These are phyloP conservation scores for Mycena galopus DNA, from an alignment of 768 basidiomycete species.

Conservation along the genomic window DNA sequence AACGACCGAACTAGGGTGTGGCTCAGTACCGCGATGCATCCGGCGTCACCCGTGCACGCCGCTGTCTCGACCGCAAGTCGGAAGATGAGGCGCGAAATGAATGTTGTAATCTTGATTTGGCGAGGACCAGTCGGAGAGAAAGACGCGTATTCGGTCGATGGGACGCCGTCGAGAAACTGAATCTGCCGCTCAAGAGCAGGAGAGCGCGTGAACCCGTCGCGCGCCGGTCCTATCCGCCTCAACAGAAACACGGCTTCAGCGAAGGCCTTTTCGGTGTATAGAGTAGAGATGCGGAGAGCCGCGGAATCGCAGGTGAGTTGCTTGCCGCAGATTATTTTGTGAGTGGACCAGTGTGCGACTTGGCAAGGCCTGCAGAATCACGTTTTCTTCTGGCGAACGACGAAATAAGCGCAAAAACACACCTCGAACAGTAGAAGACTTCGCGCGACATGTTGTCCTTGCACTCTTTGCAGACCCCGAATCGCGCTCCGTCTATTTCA, in stretches of 20 bases:
- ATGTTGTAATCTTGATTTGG: neutral
- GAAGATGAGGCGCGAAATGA: slow-evolving; percentile 4
- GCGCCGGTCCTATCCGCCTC: slow-evolving; percentile 9
- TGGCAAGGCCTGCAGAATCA: slow-evolving; percentile 12
- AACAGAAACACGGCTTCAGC: slow-evolving; percentile 16
- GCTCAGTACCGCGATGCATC: slow-evolving; percentile 5
- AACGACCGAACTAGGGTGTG: neutral
- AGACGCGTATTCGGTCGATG: slow-evolving; percentile 6
- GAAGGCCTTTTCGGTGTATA: neutral
- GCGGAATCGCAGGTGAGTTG: slow-evolving; percentile 4
- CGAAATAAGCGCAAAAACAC: slow-evolving; percentile 1
- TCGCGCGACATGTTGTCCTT: slow-evolving; percentile 12
- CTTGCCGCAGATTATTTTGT: slow-evolving; percentile 26
- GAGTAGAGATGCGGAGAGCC: slow-evolving; percentile 8
- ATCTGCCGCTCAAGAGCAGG: slow-evolving; percentile 19
- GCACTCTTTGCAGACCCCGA: slow-evolving; percentile 8
- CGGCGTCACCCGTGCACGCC: slow-evolving; percentile 10
- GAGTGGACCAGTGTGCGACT: slow-evolving; percentile 20
- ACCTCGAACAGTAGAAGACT: slow-evolving; percentile 20
- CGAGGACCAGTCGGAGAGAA: slow-evolving; percentile 15
- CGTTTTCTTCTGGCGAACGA: neutral
- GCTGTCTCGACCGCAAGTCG: slow-evolving; percentile 7
- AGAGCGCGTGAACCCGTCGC: slow-evolving; percentile 16
- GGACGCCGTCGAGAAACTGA: slow-evolving; percentile 13
- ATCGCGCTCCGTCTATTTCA: slow-evolving; percentile 8